Percentiles rank a stretch among this genome's conserved stretches.
Conservation (phyloP, 169 alveolate genomes). For the Neospora caninum region DNA sequence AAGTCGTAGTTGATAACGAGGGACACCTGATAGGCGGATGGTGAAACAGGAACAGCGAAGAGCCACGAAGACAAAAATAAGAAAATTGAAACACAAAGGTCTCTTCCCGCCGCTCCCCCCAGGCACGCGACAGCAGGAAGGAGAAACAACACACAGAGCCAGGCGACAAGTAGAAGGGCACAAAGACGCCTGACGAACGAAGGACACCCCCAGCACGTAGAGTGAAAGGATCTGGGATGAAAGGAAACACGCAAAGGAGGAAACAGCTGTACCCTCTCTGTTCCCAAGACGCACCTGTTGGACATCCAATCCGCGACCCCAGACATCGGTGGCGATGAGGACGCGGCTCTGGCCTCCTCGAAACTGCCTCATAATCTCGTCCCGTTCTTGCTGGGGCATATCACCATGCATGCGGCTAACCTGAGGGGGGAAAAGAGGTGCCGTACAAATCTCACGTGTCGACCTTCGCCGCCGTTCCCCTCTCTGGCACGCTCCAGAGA, state of each 20-base stretch:
- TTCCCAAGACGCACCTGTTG: conserved; percentile 86
- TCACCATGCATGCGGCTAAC: conserved; percentile 97
- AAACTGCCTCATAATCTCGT: conserved; percentile 96
- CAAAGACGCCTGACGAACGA: conserved; percentile 17
- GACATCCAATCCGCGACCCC: conserved; percentile 99
- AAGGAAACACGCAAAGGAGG: too few species aligned
- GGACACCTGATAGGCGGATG: conserved; percentile 78
- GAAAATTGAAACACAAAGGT: too few species aligned
- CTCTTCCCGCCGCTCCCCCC: too few species aligned
- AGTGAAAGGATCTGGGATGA: too few species aligned
- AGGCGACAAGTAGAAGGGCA: neutral
- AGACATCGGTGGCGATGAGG: conserved; percentile 97
- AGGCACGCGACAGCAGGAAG: too few species aligned
- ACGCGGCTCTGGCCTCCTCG: conserved; percentile 97
- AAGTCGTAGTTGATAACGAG: conserved; percentile 98
- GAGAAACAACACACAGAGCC: neutral
- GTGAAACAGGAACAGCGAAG: too few species aligned
- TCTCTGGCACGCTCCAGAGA: too few species aligned
- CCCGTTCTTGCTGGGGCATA: conserved; percentile 97
- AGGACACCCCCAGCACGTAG: neutral
- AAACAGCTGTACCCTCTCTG: neutral
- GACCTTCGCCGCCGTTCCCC: too few species aligned
- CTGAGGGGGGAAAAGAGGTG: conserved; percentile 40
- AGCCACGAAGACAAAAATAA: too few species aligned
- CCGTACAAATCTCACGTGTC: too few species aligned